Conservation (phyloP, 1,284 basidiomycete genomes). For the Singerocomus inundabilis region DNA sequence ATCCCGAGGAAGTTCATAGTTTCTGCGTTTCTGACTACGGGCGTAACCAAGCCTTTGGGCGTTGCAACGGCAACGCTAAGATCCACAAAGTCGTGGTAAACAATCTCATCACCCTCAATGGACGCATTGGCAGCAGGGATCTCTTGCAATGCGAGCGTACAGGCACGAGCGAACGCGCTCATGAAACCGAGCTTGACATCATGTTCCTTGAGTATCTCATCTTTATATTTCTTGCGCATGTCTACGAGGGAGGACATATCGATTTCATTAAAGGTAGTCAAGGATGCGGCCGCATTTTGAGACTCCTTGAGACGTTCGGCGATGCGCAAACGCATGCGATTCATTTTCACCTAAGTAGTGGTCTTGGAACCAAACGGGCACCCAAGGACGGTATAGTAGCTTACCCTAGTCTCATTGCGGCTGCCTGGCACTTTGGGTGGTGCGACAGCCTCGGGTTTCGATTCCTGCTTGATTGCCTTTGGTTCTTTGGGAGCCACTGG, state of each 20-base stretch:
- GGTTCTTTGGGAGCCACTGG: conserved; percentile 29
- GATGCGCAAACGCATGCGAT: conserved; percentile 95
- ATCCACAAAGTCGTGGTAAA: conserved; percentile 95
- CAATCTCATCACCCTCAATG: conserved; percentile 94
- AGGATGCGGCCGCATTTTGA: conserved; percentile 94
- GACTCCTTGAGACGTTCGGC: conserved; percentile 98
- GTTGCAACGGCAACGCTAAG: conserved; percentile 95
- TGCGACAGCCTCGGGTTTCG: conserved; percentile 36
- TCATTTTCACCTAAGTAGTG: conserved; percentile 83
- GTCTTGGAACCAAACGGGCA: conserved; percentile 1
- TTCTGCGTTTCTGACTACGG: conserved; percentile 92
- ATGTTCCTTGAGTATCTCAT: conserved; percentile 86
- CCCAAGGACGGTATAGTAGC: conserved; percentile 10
- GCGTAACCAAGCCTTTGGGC: conserved; percentile 96
- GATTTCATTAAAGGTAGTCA: conserved; percentile 99
- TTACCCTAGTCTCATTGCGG: conserved; percentile 84
- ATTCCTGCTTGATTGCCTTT: conserved; percentile 42
- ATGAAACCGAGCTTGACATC: conserved; percentile 99
- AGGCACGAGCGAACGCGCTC: conserved; percentile 94
- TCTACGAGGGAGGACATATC: conserved; percentile 97
- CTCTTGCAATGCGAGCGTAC: conserved; percentile 83
- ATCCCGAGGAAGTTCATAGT: conserved; percentile 86
- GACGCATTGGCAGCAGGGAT: conserved; percentile 94
- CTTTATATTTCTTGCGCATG: conserved; percentile 96
- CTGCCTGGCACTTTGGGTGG: conserved; percentile 48